These are phyloP conservation scores for Eudorina sp. DNA, from an alignment of 139 green algal genomes.

Conservation along the genomic window DNA sequence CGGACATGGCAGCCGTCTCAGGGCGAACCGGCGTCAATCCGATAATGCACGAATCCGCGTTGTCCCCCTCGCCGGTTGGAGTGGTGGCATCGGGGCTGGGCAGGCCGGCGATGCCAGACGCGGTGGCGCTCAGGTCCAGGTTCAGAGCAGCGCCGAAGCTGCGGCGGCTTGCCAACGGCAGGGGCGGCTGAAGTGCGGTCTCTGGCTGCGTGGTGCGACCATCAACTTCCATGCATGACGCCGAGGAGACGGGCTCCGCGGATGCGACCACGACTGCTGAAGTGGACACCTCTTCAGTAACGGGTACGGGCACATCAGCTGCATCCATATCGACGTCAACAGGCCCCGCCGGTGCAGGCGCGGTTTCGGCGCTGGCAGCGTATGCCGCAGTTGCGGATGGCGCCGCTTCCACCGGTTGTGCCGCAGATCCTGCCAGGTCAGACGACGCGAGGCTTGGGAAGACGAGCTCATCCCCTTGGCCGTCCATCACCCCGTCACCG, in stretches of 20 bases:
- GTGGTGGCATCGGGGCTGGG: background rate
- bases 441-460: constrained; percentile 23
- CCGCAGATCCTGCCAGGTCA: background rate
- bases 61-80: background rate
- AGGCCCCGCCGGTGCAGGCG: background rate
- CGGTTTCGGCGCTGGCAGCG: background rate
- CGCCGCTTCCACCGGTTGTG: background rate
- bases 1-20: background rate
- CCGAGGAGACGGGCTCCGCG: background rate
- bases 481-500: background rate
- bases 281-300: background rate
- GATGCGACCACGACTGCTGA: background rate
- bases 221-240: background rate
- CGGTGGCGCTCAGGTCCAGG: background rate
- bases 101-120: background rate
- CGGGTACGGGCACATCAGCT: background rate
- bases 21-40: constrained; percentile 20
- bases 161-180: background rate
- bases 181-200: background rate
- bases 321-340: constrained; percentile 6
- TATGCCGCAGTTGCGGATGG: background rate
- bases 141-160: background rate
- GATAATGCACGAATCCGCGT: background rate
- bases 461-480: background rate
- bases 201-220: background rate